These are phyloP conservation scores for Phaeosphaeria sp. DNA, from an alignment of 2,329 filamentous ascomycete species.

Conservation along the genomic window DNA sequence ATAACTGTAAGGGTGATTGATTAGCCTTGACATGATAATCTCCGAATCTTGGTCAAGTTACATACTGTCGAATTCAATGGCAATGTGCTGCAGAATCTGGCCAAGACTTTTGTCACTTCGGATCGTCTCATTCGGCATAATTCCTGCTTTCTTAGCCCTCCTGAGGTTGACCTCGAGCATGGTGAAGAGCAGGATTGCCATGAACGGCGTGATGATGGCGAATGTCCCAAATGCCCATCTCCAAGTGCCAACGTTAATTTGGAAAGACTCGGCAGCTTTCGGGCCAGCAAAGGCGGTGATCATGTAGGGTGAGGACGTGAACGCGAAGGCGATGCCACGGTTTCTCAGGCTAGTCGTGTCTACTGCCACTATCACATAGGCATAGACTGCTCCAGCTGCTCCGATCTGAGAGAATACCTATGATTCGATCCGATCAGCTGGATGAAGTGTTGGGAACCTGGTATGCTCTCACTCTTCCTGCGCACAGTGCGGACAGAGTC, in stretches of 20 bases:
- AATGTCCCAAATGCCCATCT: conserved; percentile 73
- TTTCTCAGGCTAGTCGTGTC: conserved; percentile 65
- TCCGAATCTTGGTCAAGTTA: background rate
- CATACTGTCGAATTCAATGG: background rate
- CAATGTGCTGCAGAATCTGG: background rate
- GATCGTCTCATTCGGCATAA: conserved; percentile 51
- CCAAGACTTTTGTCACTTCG: background rate
- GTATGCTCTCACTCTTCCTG: conserved; percentile 12
- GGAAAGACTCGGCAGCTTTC: conserved; percentile 62
- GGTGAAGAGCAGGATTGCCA: conserved; percentile 46
- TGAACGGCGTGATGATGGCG: conserved; percentile 66
- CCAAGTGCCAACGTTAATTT: conserved; percentile 61
- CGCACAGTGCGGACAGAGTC: conserved; percentile 51
- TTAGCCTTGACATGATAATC: background rate
- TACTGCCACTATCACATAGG: conserved; percentile 67
- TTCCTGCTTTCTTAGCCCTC: conserved; percentile 61
- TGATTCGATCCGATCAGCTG: background rate
- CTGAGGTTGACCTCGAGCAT: conserved; percentile 52
- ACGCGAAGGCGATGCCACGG: conserved; percentile 61
- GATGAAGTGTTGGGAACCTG: too few species aligned
- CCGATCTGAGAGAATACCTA: conserved; percentile 63
- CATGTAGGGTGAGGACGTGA: conserved; percentile 69
- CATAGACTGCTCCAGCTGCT: conserved; percentile 66
- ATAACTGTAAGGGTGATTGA: conserved; percentile 36
- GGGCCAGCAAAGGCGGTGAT: conserved; percentile 68